phyloP scores from a whole-genome alignment of 495 filamentous ascomycete genomes.

The Alectoria sarmentosa region DNA sequence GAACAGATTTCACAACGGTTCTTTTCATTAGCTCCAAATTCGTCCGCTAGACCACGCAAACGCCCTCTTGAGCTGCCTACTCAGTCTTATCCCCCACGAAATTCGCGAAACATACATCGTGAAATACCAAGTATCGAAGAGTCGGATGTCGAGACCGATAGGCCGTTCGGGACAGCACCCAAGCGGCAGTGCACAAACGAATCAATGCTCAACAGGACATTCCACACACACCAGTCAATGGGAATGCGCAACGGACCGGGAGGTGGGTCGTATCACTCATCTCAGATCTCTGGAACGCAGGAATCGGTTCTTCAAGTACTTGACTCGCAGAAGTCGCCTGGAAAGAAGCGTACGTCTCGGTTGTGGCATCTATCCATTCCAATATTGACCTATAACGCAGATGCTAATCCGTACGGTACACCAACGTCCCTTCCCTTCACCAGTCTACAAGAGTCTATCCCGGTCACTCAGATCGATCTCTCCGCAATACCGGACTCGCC shows the following conservation, averaged over 20 bases:
- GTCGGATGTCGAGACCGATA: not conserved
- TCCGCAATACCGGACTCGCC: constrained; percentile 23
- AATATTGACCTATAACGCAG: constrained; percentile 10
- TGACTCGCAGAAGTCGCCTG: constrained; percentile 21
- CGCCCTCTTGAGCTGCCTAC: constrained; percentile 11
- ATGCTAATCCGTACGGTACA: constrained; percentile 23
- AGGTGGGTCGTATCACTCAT: not conserved
- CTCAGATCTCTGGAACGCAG: constrained; percentile 6
- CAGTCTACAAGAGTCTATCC: constrained; percentile 1
- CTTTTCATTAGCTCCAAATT: constrained; percentile 21
- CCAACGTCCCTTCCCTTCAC: constrained; percentile 20
- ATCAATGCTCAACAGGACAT: not conserved
- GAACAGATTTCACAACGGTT: constrained; percentile 18
- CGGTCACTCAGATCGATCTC: not conserved
- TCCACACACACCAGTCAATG: not conserved
- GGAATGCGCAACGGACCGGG: not conserved
- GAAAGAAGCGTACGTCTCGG: constrained; percentile 18
- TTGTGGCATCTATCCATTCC: not conserved
- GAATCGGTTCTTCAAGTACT: constrained; percentile 17
- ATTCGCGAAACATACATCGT: not conserved
- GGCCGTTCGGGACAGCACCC: not conserved
- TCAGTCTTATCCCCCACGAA: not conserved
- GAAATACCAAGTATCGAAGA: not conserved
- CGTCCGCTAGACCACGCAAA: constrained; percentile 22
- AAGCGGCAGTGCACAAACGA: constrained; percentile 14